Conservation (phyloP, 2,329 filamentous ascomycete species). For the Ploettnerulaceae sp. region DNA sequence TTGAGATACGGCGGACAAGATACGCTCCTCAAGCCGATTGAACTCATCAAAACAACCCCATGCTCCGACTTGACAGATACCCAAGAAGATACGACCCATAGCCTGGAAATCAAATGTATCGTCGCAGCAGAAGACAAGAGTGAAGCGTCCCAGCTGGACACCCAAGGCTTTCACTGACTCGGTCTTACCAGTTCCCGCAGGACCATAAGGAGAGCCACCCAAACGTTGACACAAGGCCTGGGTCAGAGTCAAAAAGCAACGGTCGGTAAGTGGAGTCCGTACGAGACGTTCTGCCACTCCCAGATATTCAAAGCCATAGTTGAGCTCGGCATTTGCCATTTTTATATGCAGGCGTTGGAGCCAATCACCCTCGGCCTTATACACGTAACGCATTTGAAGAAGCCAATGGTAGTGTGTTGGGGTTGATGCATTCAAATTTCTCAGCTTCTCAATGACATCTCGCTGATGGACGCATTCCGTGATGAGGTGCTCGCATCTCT, state of each 20-base stretch:
- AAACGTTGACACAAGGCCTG: conserved; percentile 93
- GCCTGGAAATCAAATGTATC: conserved; percentile 99
- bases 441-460: conserved; percentile 83
- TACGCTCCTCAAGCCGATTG: conserved; percentile 96
- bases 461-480: conserved; percentile 98
- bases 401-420: conserved; percentile 88
- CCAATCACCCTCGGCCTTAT: conserved; percentile 74
- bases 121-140: conserved; percentile 98
- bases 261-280: conserved; percentile 91
- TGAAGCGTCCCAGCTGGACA: conserved; percentile 93
- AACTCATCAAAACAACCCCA: conserved; percentile 99
- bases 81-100: conserved; percentile 98
- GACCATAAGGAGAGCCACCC: conserved; percentile 94
- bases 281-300: conserved; percentile 95
- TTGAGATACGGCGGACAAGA: conserved; percentile 95
- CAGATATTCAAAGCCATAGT: conserved; percentile 97
- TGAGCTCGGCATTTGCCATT: conserved; percentile 94
- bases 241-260: conserved; percentile 96
- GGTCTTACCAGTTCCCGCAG: conserved; percentile 96
- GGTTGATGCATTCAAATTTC: conserved; percentile 67
- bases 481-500: conserved; percentile 98
- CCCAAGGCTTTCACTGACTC: conserved; percentile 98
- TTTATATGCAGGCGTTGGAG: conserved; percentile 80
- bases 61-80: conserved; percentile 97
- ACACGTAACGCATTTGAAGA: conserved; percentile 94